Evolutionary conservation across 1,139 yeast species (phyloP).

Genomic region (Yamadazyma spencermartinsiae): DNA sequence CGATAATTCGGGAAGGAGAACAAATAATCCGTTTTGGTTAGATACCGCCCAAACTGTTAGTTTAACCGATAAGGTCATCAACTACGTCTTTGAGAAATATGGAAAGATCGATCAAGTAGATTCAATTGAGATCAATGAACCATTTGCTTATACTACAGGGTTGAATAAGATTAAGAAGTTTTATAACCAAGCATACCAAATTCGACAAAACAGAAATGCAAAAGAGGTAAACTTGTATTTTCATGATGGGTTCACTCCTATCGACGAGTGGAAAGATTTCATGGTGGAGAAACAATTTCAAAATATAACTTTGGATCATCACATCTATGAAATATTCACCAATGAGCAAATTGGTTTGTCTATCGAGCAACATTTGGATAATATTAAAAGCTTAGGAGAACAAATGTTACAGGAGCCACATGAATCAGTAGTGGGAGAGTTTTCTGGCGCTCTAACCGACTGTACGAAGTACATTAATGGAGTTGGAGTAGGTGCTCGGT

Average conservation of each 20-base stretch:
- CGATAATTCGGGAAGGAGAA: slow-evolving; percentile 26
- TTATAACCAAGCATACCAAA: slow-evolving; percentile 15
- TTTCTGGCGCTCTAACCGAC: slow-evolving; percentile 28
- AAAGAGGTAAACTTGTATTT: slow-evolving; percentile 17
- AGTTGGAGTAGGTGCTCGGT: slow-evolving; percentile 25
- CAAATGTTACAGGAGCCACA: slow-evolving; percentile 19
- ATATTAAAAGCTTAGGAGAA: slow-evolving; percentile 17
- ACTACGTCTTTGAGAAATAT: slow-evolving; percentile 23
- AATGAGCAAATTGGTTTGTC: slow-evolving; percentile 18
- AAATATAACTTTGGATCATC: slow-evolving; percentile 23
- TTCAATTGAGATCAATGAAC: slow-evolving; percentile 26
- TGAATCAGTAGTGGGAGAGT: slow-evolving; percentile 25
- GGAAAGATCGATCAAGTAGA: slow-evolving; percentile 16
- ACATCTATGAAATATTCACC: slow-evolving; percentile 25
- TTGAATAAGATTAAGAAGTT: slow-evolving; percentile 16
- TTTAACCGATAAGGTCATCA: slow-evolving; percentile 18
- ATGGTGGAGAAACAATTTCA: slow-evolving; percentile 6
- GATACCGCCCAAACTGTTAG: slow-evolving; percentile 16
- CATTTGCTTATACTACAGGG: slow-evolving; percentile 20
- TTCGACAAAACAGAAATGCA: slow-evolving; percentile 6
- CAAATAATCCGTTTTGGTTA: slow-evolving; percentile 15
- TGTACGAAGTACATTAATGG: slow-evolving; percentile 30
- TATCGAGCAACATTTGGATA: slow-evolving; percentile 18
- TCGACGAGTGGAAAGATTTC: slow-evolving; percentile 23
- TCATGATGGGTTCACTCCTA: slow-evolving; percentile 26